Evolutionary conservation across 768 basidiomycete species (phyloP).

Genomic region (Pleurotus tuoliensis): DNA sequence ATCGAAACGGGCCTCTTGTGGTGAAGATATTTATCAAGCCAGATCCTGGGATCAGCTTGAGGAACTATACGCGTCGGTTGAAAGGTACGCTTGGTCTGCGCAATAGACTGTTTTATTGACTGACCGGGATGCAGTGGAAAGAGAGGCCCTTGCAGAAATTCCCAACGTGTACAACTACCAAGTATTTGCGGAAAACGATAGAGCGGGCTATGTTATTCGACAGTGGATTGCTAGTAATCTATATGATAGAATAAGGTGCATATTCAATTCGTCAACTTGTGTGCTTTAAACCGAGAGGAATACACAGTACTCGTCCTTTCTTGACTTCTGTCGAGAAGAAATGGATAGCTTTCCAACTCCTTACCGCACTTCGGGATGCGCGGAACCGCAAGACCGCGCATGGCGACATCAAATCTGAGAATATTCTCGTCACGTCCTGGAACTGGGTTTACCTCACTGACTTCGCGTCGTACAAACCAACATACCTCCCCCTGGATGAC

Average conservation of each 20-base stretch:
- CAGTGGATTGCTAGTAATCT: constrained; percentile 94
- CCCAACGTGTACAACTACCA: constrained; percentile 89
- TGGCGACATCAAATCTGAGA: constrained; percentile 97
- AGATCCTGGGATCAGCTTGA: constrained; percentile 77
- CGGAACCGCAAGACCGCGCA: constrained; percentile 87
- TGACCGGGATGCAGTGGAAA: constrained; percentile 55
- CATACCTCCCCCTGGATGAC: constrained; percentile 91
- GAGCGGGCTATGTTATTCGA: constrained; percentile 90
- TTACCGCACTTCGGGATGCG: constrained; percentile 80
- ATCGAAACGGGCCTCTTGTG: constrained; percentile 78
- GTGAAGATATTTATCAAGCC: constrained; percentile 97
- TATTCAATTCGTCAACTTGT: not conserved
- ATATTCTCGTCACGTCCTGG: constrained; percentile 93
- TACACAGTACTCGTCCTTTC: constrained; percentile 87
- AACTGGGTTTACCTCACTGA: constrained; percentile 95
- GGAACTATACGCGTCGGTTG: constrained; percentile 69
- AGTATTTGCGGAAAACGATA: constrained; percentile 89
- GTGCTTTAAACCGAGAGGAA: not conserved
- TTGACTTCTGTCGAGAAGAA: constrained; percentile 90
- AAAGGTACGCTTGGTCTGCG: constrained; percentile 50
- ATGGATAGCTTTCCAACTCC: constrained; percentile 94
- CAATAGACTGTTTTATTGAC: not conserved
- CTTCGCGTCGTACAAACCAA: constrained; percentile 95
- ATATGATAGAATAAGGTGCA: constrained; percentile 95
- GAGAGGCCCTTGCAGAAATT: constrained; percentile 79